Base-by-base conservation (phyloP, 2,329 filamentous ascomycete genomes). In the Colletotrichum nymphaeae region DNA sequence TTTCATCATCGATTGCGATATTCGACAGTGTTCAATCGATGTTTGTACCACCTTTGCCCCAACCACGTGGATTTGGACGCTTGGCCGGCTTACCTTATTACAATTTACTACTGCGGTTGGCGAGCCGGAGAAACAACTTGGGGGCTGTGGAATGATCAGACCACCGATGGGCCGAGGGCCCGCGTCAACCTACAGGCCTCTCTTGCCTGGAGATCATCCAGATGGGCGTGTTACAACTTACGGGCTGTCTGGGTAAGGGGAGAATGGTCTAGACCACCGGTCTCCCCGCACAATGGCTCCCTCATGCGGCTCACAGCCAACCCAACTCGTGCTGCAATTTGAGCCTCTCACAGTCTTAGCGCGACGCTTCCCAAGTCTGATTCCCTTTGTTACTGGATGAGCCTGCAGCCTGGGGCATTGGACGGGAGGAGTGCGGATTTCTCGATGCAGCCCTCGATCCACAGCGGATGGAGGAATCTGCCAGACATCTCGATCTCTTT, bases 181-280 rank as follows among this genome's bases (percentile, higher is more conserved):
- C 37, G 42, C 42, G 19, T 4, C 7, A n/a, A 49, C 30, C 37
- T 26, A 42, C 49, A 58, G 52, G 57, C 69, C 63, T 52, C 26
- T 28, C 49, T 52, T n/a, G 53, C 53, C 63, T 42, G 64, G 53
- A 59, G 46, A 59, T 55, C 69, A 46, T 42, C 30, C 55, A 66
- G 60, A 65, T 63, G 65, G 56, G 35, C 46, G 28, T n/a, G 28
- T 22, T 56, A 46, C 32, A 12, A 35, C 32, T 12, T 35, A 12
- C 53, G 67, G 67, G 60, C 52, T 49, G 22, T 63, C 65, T 64
- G 70, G 70, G 70, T 73, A 35, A 65, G 70, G 70, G 70, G 60
- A 70, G 70, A 65, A 62, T 12, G 60, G 70, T 52, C 67, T 73
- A 73, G 67, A 73, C 56, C 70, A 49, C 60, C 67, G 60, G 67